Percentiles rank a stretch among this genome's conserved stretches.
Evolutionary conservation across 257 asterid genomes (phyloP).

Genomic region (Jasminum sambac): DNA sequence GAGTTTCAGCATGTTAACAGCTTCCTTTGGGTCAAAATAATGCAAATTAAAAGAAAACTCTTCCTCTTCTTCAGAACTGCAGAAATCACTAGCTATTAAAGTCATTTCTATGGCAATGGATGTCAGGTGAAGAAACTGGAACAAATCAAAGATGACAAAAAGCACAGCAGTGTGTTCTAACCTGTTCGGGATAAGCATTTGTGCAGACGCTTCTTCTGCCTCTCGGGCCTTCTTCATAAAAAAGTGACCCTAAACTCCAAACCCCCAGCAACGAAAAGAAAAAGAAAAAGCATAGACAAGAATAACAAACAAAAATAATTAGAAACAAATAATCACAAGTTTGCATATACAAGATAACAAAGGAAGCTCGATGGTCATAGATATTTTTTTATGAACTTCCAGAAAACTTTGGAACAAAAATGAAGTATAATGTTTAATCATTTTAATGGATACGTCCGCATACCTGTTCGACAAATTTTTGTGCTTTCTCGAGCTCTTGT

Average conservation of each 20-base stretch:
- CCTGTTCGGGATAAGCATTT: slow-evolving; percentile 56
- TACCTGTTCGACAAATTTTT: slow-evolving; percentile 58
- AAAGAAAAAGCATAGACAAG: slow-evolving; percentile 6
- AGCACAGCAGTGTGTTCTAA: slow-evolving; percentile 26
- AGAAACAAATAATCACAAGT: neutral
- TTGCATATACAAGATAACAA: slow-evolving; percentile 13
- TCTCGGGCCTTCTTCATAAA: slow-evolving; percentile 70
- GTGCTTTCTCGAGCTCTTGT: slow-evolving; percentile 43
- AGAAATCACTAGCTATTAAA: slow-evolving; percentile 15
- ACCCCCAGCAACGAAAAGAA: slow-evolving; percentile 12
- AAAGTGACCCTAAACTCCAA: slow-evolving; percentile 54
- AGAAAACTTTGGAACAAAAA: neutral
- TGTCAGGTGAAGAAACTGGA: slow-evolving; percentile 1
- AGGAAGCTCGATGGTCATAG: neutral
- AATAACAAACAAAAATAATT: slow-evolving; percentile 2
- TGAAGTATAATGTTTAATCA: neutral
- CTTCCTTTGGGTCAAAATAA: slow-evolving; percentile 59
- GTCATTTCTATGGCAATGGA: slow-evolving; percentile 16
- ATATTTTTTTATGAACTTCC: slow-evolving; percentile 1
- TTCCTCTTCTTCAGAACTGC: slow-evolving; percentile 57
- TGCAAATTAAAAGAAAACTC: slow-evolving; percentile 42
- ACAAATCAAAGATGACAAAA: slow-evolving; percentile 17
- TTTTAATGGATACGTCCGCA: slow-evolving; percentile 21
- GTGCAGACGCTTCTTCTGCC: slow-evolving; percentile 64
- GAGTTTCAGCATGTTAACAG: slow-evolving; percentile 47